Conservation (phyloP, 176 grass and related monocot species). For the Oryza rufipogon region DNA sequence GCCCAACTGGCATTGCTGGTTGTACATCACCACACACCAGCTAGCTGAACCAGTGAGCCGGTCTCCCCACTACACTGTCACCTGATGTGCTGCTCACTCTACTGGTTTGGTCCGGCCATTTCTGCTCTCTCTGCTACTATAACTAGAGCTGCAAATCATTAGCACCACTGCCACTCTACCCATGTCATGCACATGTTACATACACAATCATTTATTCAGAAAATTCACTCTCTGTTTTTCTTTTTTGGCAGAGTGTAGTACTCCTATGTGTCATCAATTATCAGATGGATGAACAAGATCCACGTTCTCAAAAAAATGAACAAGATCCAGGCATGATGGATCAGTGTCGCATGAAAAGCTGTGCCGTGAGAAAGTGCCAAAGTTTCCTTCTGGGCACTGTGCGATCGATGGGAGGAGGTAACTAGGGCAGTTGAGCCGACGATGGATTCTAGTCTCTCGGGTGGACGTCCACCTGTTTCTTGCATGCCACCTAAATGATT, state of each 20-base stretch:
- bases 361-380: conserved; percentile 53
- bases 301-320: neutral
- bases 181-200: neutral
- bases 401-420: conserved; percentile 30
- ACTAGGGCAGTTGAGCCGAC: neutral
- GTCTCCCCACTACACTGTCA: conserved; percentile 18
- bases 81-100: conserved; percentile 42
- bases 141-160: neutral
- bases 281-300: conserved; percentile 35
- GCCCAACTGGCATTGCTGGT: conserved; percentile 38
- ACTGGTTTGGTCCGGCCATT: conserved; percentile 22
- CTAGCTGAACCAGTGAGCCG: neutral
- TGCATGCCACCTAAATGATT: no score
- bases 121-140: conserved; percentile 30
- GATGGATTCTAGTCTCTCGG: no score
- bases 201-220: neutral
- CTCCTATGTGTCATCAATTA: neutral
- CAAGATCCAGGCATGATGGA: conserved; percentile 47
- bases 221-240: neutral
- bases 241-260: neutral
- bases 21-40: conserved; percentile 40
- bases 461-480: no score
- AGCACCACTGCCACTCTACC: conserved; percentile 1
- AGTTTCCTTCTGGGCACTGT: conserved; percentile 55
- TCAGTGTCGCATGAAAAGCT: conserved; percentile 41